Conservation (phyloP, 257 asterid genomes). For the Gardenia jasminoides region DNA sequence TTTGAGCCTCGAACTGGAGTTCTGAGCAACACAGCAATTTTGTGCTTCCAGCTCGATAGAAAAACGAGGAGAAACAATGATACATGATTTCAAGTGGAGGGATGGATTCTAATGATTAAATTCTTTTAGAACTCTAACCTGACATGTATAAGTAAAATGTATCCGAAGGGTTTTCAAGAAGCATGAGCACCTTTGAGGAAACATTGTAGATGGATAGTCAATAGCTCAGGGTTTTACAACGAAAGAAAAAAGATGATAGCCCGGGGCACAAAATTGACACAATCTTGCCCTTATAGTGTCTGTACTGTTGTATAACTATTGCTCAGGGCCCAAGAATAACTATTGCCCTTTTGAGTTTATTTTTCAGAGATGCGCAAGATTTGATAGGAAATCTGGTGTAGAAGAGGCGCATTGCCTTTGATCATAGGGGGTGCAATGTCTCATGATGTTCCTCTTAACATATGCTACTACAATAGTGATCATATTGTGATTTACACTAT, state of each 20-base stretch:
- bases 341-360: neutral
- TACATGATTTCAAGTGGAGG: neutral
- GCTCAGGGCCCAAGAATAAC: too few relatives aligned
- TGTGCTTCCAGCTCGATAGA: conserved; percentile 4
- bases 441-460: neutral
- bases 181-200: neutral
- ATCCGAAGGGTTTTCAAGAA: neutral
- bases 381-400: neutral
- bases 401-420: neutral
- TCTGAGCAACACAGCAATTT: neutral
- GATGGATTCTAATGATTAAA: neutral
- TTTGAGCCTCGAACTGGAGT: neutral
- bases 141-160: neutral
- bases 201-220: too few relatives aligned
- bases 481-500: too few relatives aligned
- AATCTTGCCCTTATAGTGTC: neutral
- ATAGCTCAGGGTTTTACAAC: too few relatives aligned
- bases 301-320: too few relatives aligned
- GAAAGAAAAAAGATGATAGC: too few relatives aligned
- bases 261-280: neutral
- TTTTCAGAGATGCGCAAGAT: neutral
- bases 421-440: neutral
- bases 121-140: neutral
- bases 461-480: neutral
- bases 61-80: neutral